Conservation (phyloP, 2,329 filamentous ascomycete species). For the Cercospora zeina region DNA sequence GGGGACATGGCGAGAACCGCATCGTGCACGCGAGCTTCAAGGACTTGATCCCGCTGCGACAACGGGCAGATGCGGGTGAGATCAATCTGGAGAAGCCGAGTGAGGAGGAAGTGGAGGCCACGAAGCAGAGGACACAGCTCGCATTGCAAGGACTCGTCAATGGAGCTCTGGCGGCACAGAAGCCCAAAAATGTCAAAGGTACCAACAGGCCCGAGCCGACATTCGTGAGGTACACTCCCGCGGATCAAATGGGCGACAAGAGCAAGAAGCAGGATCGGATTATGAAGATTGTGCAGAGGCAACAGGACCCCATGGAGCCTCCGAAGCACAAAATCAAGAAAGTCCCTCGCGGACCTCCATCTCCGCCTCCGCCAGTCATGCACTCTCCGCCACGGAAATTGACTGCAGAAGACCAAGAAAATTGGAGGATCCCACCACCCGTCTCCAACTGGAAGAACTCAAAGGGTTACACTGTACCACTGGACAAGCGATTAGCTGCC, state of each 20-base stretch:
- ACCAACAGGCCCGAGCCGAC: slow-evolving; percentile 81
- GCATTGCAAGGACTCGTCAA: slow-evolving; percentile 79
- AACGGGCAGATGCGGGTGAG: slow-evolving; percentile 89
- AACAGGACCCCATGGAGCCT: slow-evolving; percentile 92
- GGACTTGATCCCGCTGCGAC: slow-evolving; percentile 88
- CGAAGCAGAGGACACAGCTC: slow-evolving; percentile 83
- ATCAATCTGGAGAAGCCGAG: slow-evolving; percentile 82
- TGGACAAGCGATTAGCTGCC: slow-evolving; percentile 93
- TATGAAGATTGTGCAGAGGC: slow-evolving; percentile 96
- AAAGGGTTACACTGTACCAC: slow-evolving; percentile 92
- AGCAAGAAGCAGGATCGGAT: slow-evolving; percentile 89
- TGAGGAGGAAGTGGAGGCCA: slow-evolving; percentile 78
- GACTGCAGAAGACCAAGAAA: slow-evolving; percentile 94
- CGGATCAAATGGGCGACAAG: slow-evolving; percentile 91
- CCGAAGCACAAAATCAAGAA: slow-evolving; percentile 99
- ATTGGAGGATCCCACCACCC: slow-evolving; percentile 87
- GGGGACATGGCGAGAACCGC: slow-evolving; percentile 79
- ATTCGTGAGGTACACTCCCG: slow-evolving; percentile 92
- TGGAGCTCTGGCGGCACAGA: slow-evolving; percentile 86
- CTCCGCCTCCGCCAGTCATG: slow-evolving; percentile 89
- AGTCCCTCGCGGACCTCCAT: slow-evolving; percentile 88
- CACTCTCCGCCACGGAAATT: slow-evolving; percentile 92
- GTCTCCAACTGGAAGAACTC: slow-evolving; percentile 99
- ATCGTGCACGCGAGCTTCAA: slow-evolving; percentile 96
- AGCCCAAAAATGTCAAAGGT: slow-evolving; percentile 89